These are phyloP conservation scores for Penicillium sp. DNA, from an alignment of 2,329 filamentous ascomycete genomes.

Conservation along the genomic window DNA sequence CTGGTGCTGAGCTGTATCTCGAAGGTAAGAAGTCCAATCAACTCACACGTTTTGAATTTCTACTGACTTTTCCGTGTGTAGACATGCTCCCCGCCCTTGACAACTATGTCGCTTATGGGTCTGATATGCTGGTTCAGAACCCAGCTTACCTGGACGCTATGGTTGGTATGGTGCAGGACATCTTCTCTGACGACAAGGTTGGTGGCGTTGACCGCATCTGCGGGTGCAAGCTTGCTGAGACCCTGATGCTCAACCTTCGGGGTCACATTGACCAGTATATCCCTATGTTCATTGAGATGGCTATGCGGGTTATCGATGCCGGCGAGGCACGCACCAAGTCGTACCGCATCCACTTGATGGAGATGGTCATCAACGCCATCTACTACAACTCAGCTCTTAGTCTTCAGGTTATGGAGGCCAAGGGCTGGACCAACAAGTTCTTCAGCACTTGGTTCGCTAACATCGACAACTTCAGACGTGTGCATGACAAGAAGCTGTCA, in stretches of 20 bases:
- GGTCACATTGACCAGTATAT: conserved; percentile 86
- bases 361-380: conserved; percentile 97
- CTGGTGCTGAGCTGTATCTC: conserved; percentile 91
- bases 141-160: conserved; percentile 83
- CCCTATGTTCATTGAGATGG: conserved; percentile 81
- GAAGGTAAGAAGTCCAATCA: conserved; percentile 50
- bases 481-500: conserved; percentile 98
- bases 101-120: conserved; percentile 95
- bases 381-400: conserved; percentile 92
- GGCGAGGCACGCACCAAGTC: conserved; percentile 85
- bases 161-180: conserved; percentile 90
- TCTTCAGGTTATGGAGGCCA: conserved; percentile 81
- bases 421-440: conserved; percentile 97
- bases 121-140: conserved; percentile 74
- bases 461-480: conserved; percentile 87
- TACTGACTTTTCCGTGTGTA: conserved; percentile 14
- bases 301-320: conserved; percentile 73
- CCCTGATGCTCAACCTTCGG: conserved; percentile 92
- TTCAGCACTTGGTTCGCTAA: conserved; percentile 98
- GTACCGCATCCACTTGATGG: conserved; percentile 94
- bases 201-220: conserved; percentile 93
- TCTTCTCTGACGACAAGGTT: conserved; percentile 89
- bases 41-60: neutral
- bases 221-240: conserved; percentile 94
- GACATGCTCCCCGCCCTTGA: conserved; percentile 98